Base-by-base conservation (phyloP, 2,329 filamentous ascomycete species). In the Boeremia lycopersici region DNA sequence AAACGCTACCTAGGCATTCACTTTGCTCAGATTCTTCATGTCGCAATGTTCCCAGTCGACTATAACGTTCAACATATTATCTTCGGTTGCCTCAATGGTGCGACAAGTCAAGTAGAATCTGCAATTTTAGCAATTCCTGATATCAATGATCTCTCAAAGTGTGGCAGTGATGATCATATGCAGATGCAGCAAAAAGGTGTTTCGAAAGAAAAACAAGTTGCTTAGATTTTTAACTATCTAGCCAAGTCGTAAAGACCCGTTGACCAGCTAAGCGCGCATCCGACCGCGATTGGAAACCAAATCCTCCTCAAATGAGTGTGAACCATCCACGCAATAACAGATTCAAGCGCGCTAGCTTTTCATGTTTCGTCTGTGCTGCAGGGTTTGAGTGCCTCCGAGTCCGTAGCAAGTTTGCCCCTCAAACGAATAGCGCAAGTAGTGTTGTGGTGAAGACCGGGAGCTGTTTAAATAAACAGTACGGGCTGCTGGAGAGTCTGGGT, bases 41-140 rank as follows among this genome's bases (percentile, higher is more conserved):
- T 80, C 77, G 47, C 78, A 81, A 17, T 68, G 65, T 38, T 71
- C 61, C 76, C 78, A 80, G 34, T 78, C 74, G 25, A 80, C 63
- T 4, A 75, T 28, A 6, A 63, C 61, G n/a, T 61, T 42, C 1
- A 59, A 56, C 15, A 54, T 53, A 49, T 74, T 65, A 29, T 68
- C 53, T 23, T 70, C 72, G 56, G 73, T 69, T n/a, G 61, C 62
- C 43, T 74, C 64, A 28, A 75, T 66, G n/a, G 76, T 71, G 19
- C 19, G 19, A 23, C 2, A 5, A 23, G 3, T 23, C 5, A 23
- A 23, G 19, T 23, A 23, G n/a, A 23, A 23, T 5, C 19, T 23
- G 19, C 19, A 23, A 5, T 5, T 23, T 23, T 5, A 23, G 19
- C 19, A 23, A 5, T 23, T 5, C 5, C 5, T 23, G 19, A 23